Conservation (phyloP, 2,329 filamentous ascomycete genomes). For the Alternaria alternata region DNA sequence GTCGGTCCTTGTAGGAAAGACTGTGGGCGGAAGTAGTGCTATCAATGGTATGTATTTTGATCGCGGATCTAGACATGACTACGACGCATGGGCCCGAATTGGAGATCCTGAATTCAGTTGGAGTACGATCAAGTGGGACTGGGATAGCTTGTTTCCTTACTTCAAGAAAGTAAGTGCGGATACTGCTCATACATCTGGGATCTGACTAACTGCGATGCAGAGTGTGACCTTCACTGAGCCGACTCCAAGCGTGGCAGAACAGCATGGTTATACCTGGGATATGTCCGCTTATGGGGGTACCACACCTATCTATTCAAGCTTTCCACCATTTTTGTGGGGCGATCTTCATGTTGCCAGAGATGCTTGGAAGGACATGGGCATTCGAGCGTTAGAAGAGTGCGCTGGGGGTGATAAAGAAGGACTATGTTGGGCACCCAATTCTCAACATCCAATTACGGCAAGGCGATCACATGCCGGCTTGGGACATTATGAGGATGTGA, state of each 20-base stretch:
- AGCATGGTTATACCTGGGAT: constrained; percentile 18
- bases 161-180: constrained; percentile 16
- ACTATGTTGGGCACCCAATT: constrained; percentile 14
- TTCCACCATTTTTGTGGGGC: constrained; percentile 14
- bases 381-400: constrained; percentile 4
- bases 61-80: constrained; percentile 13
- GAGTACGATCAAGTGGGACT: constrained; percentile 18
- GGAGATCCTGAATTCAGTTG: constrained; percentile 7
- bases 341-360: constrained; percentile 7
- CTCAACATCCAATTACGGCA: constrained; percentile 12
- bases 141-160: constrained; percentile 25
- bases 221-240: constrained; percentile 20
- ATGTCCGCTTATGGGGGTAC: constrained; percentile 8
- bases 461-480: constrained; percentile 17
- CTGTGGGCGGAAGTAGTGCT: constrained; percentile 20
- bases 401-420: constrained; percentile 13
- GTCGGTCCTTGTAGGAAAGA: constrained; percentile 9
- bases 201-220: not conserved
- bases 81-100: constrained; percentile 19
- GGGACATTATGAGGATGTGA: constrained; percentile 17
- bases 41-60: constrained; percentile 20
- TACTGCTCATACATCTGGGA: not conserved
- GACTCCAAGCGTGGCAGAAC: not conserved
- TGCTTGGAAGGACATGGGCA: constrained; percentile 14
- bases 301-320: constrained; percentile 12